Base-by-base conservation (phyloP, 2,329 filamentous ascomycete species). In the Diaporthe longicolla region DNA sequence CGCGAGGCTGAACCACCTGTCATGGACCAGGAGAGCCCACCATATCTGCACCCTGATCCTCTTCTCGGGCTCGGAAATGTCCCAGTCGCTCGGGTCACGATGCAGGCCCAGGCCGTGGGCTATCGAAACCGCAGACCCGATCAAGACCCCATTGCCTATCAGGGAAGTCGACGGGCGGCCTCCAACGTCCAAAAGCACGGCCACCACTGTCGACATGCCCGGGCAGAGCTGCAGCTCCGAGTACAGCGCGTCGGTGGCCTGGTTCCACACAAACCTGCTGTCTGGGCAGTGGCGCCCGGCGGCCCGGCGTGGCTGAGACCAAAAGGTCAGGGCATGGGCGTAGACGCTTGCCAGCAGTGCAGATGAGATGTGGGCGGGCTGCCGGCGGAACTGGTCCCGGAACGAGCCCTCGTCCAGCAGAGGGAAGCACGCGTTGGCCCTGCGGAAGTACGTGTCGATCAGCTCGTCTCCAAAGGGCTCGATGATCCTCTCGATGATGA, bases 91-190 rank as follows among this genome's bases (percentile, higher is more conserved):
- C 0, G 89, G 87, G 59, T 89, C 84, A 15, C 87, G 84, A 76
- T 91, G 90, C 5, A 91, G 78, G 0, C 89, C 89, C 0, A 91
- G 80, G 0, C 87, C 87, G 77, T 90, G 85, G 0, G 87, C 87
- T 61, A 91, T 81, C 0, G 88, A 85, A 10, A 90, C 83, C 0
- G 88, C 87, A 0, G 85, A 83, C 0, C 88, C 88, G 0, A 89
- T 80, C 50, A 86, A 82, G 0, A 87, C 83, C 0, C 86, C 86
- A 75, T 91, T 91, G 0, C 89, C 89, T 8, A 90, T 88, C 78
- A 91, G 87, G 1, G 89, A 89, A 9, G 89, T 90, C 9, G 89
- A 89, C 1, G 91, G 90, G 3, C 90, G 84, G 1, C 90, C 91
- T 0, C 87, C 88, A 2, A 92, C 81, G 76, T 92, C 90, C 13